phyloP scores from a whole-genome alignment of 108 stramenopile species.

The Conticribra guillardii region DNA sequence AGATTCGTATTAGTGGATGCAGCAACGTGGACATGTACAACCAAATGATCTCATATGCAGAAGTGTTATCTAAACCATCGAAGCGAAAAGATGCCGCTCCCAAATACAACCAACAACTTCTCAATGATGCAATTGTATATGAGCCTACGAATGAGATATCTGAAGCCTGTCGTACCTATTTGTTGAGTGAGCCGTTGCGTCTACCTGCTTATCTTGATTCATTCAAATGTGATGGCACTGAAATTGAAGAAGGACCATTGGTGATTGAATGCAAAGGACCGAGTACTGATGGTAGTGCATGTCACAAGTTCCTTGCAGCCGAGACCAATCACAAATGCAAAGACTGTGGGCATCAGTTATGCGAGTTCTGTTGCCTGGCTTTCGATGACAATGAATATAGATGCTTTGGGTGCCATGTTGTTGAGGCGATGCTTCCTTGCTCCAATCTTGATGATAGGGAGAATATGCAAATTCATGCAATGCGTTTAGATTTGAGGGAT shows the following conservation, averaged over 20 bases:
- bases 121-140: slow-evolving; percentile 9
- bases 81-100: slow-evolving; percentile 4
- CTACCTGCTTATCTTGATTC: slow-evolving; percentile 17
- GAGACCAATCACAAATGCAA: not conserved
- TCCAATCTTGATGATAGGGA: slow-evolving; percentile 1
- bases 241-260: slow-evolving; percentile 1
- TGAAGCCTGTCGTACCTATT: slow-evolving; percentile 1
- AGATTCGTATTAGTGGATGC: not conserved
- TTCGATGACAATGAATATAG: not conserved
- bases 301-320: slow-evolving; percentile 14
- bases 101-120: slow-evolving; percentile 13
- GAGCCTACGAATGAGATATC: slow-evolving; percentile 20
- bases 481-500: slow-evolving; percentile 9
- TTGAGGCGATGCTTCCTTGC: slow-evolving; percentile 9
- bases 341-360: not conserved
- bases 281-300: not conserved
- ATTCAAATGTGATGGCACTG: not conserved
- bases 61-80: slow-evolving; percentile 6
- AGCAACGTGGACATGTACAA: slow-evolving; percentile 5
- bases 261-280: slow-evolving; percentile 3
- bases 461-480: no score
- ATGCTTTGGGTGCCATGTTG: slow-evolving; percentile 6
- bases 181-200: not conserved
- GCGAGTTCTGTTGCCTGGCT: not conserved
- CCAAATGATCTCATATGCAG: slow-evolving; percentile 5